Evolutionary conservation across 2,329 filamentous ascomycete species (phyloP).

Genomic region (Aspergillus sp.): DNA sequence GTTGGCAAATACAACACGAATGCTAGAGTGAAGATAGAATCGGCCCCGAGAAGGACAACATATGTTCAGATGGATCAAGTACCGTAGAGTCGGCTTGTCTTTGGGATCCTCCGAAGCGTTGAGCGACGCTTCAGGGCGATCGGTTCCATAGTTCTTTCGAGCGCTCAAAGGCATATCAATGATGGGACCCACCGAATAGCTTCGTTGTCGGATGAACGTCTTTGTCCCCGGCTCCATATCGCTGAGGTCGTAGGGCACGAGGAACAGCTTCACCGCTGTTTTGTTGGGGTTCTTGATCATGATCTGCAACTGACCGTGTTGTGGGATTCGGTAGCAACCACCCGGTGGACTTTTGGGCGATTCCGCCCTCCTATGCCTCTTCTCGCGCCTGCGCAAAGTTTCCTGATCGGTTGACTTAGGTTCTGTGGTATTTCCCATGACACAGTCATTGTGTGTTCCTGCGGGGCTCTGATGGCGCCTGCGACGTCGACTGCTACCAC

Average conservation of each 20-base stretch:
- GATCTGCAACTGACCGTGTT: constrained; percentile 92
- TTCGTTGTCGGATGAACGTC: constrained; percentile 92
- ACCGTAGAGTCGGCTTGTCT: constrained; percentile 73
- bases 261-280: constrained; percentile 92
- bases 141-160: constrained; percentile 49
- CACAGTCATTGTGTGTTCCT: constrained; percentile 13
- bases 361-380: constrained; percentile 60
- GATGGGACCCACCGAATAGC: constrained; percentile 83
- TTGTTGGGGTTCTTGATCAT: constrained; percentile 99
- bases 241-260: constrained; percentile 86
- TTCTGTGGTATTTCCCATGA: constrained; percentile 13
- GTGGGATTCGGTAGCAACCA: constrained; percentile 89
- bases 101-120: constrained; percentile 41
- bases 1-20: constrained; percentile 95
- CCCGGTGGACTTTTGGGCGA: constrained; percentile 72
- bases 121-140: constrained; percentile 56
- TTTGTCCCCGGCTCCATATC: constrained; percentile 95
- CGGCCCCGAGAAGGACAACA: constrained; percentile 81
- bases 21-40: constrained; percentile 86
- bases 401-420: constrained; percentile 27
- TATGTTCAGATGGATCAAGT: constrained; percentile 90
- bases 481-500: constrained; percentile 40
- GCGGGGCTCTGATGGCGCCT: constrained; percentile 38
- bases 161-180: constrained; percentile 66
- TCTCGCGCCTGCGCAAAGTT: constrained; percentile 52